Base-by-base conservation (phyloP, 495 filamentous ascomycete genomes). In the Podospora pseudopauciseta region DNA sequence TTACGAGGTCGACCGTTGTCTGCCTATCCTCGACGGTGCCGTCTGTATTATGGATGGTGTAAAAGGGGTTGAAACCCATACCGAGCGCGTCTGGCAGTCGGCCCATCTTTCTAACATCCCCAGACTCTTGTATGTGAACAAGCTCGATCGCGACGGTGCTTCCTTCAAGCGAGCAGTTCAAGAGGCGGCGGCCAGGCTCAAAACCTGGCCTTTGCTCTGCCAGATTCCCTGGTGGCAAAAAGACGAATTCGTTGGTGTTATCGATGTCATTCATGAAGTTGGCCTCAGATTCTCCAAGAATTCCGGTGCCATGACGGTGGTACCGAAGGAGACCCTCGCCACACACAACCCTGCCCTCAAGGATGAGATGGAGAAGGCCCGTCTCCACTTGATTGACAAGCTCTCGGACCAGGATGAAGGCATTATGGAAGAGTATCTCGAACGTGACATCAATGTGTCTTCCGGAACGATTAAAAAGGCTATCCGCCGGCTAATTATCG, bases 1-100 rank as follows among this genome's bases (percentile, higher is more conserved):
- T 2, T 98, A 98, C 71, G 96, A 99, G 77, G 96, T 99, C 18
- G 85, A 97, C 69, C 89, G 96, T 18, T 97, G 94, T 19, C 79
- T 98, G 59, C 92, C 94, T 32, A 91, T 98, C 44, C 87, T 99
- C 0, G 96, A 99, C 76, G 95, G 95, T 9, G 94, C 94, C 1
- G 90, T 99, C 34, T 97, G 94, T 72, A 96, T 99, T 70, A 85
- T 99, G 20, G 96, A 99, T 70, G 93, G 92, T 7, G 96, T 99
- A 56, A 94, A 96, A 67, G 96, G 96, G 1, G 95, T 99, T 20
- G 96, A 99, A 76, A 94, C 96, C 1, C 96, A 98, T 78, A 99
- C 96, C 0, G 96, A 99, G 78, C 90, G 97, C 71, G 96, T 99
- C 5, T 99, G 96, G 95, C 79, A 87, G 13, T 95, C 97, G 65